Evolutionary conservation across 108 stramenopile species (phyloP).

Genomic region (Skeletonema potamos): DNA sequence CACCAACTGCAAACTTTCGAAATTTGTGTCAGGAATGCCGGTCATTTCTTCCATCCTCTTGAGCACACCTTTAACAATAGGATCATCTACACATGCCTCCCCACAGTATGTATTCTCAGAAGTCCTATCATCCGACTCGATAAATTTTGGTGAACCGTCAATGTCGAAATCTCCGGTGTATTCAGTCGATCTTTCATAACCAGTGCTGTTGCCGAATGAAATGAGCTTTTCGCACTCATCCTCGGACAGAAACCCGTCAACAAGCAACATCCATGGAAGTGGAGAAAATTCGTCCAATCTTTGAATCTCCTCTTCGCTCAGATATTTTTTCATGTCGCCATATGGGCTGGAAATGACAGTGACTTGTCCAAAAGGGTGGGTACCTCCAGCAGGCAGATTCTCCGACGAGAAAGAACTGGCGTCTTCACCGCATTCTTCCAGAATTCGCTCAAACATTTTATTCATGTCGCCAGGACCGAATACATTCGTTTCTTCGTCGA

Average conservation of each 20-base stretch:
- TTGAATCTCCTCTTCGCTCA: conserved; percentile 19
- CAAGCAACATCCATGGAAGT: conserved; percentile 55
- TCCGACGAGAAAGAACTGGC: conserved; percentile 13
- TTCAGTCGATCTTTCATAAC: conserved; percentile 62
- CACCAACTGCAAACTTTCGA: conserved; percentile 62
- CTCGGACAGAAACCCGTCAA: conserved; percentile 74
- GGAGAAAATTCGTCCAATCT: conserved; percentile 15
- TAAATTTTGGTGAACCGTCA: conserved; percentile 7
- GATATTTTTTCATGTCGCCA: conserved; percentile 14
- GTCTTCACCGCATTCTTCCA: conserved; percentile 36
- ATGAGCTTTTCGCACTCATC: conserved; percentile 77
- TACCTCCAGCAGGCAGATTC: conserved; percentile 30
- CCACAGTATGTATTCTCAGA: conserved; percentile 35
- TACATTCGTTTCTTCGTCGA: conserved; percentile 23
- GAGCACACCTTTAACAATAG: conserved; percentile 37
- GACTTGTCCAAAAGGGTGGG: conserved; percentile 28
- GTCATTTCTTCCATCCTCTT: conserved; percentile 48
- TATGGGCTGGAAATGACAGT: conserved; percentile 37
- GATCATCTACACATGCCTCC: conserved; percentile 34
- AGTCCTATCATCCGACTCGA: conserved; percentile 27
- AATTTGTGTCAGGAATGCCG: conserved; percentile 45
- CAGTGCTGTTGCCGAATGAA: conserved; percentile 56
- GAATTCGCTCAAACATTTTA: conserved; percentile 45
- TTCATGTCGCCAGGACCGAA: conserved; percentile 29
- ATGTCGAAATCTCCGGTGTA: conserved; percentile 2